Evolutionary conservation across 441 rosid species (phyloP).

Genomic region (Populus trichocarpa): DNA sequence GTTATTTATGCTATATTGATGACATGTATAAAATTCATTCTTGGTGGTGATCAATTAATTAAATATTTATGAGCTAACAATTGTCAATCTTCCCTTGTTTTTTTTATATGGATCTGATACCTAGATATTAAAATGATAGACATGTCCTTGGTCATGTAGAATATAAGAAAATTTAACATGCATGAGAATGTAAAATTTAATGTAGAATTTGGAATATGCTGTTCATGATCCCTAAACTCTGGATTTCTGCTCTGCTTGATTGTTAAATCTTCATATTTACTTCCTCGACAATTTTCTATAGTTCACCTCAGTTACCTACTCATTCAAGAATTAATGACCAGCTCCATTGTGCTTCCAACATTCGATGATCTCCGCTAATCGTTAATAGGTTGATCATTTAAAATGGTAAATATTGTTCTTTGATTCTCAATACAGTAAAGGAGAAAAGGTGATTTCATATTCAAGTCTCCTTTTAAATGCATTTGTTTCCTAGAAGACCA

Average conservation of each 20-base stretch:
- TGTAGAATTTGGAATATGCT: not conserved
- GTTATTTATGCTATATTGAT: not conserved
- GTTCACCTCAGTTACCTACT: not conserved
- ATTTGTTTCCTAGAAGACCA: too few relatives aligned
- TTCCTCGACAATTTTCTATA: not conserved
- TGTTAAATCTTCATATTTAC: not conserved
- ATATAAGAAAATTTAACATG: not conserved
- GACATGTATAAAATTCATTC: not conserved
- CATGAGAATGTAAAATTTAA: not conserved
- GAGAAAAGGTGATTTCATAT: not conserved
- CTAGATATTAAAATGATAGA: not conserved
- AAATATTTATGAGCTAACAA: not conserved
- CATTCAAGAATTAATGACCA: not conserved
- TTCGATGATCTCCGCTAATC: not conserved
- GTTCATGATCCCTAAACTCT: not conserved
- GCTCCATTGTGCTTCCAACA: not conserved
- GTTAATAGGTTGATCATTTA: not conserved
- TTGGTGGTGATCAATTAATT: not conserved
- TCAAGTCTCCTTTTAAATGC: not conserved
- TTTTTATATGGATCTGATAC: not conserved
- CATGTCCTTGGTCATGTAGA: not conserved
- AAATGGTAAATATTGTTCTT: not conserved
- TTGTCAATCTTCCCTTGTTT: not conserved
- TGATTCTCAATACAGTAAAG: not conserved
- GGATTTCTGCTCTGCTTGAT: not conserved